phyloP scores from a whole-genome alignment of 108 stramenopile genomes.

The Bacterosira constricta region DNA sequence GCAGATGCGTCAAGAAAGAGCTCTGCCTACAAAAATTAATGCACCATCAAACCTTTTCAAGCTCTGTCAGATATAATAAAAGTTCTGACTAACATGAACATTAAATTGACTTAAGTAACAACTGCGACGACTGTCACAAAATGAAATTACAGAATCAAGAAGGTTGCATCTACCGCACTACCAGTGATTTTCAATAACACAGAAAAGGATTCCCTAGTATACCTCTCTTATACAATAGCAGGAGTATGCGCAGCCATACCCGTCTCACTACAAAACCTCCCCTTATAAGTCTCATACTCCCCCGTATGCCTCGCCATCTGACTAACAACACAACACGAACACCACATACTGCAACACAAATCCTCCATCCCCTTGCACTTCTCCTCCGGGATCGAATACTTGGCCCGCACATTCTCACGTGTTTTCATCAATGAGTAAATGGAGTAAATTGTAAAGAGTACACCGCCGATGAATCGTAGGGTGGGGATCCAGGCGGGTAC shows the following conservation, averaged over 20 bases:
- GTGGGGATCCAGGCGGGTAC: constrained; percentile 47
- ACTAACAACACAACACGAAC: constrained; percentile 77
- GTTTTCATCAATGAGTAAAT: constrained; percentile 74
- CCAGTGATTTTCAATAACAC: too few species aligned
- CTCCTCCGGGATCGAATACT: constrained; percentile 80
- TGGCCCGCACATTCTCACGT: constrained; percentile 69
- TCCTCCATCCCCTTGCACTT: constrained; percentile 75
- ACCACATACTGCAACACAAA: constrained; percentile 68
- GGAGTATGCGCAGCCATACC: constrained; percentile 74
- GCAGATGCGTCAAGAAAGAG: too few species aligned
- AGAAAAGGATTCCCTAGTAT: too few species aligned
- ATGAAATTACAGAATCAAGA: too few species aligned
- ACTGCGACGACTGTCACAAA: too few species aligned
- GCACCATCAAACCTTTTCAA: too few species aligned
- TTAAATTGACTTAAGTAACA: too few species aligned
- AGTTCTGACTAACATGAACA: too few species aligned
- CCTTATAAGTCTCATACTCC: constrained; percentile 85
- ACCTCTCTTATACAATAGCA: constrained; percentile 28
- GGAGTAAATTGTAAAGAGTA: constrained; percentile 69
- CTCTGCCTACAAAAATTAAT: too few species aligned
- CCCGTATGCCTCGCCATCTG: constrained; percentile 88
- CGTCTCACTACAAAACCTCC: constrained; percentile 60
- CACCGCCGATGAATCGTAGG: constrained; percentile 58
- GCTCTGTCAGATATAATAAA: too few species aligned
- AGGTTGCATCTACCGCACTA: too few species aligned